phyloP scores from a whole-genome alignment of 306 rosid species.

The Citrullus mucosospermus region DNA sequence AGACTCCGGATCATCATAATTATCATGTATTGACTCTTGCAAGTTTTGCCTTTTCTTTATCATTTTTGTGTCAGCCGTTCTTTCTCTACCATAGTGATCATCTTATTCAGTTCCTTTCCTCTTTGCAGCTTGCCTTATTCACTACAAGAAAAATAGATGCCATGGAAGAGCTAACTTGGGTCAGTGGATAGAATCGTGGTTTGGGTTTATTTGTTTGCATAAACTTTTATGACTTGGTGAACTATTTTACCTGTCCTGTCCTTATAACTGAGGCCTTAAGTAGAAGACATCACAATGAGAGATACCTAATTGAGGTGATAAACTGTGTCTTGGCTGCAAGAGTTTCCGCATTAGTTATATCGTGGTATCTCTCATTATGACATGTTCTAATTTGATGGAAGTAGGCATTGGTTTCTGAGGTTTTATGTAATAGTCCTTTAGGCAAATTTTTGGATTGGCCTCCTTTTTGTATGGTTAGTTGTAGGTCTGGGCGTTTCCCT shows the following conservation, averaged over 20 bases:
- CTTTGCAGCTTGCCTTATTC: conserved; percentile 78
- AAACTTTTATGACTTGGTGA: background rate
- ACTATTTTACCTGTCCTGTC: background rate
- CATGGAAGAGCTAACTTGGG: conserved; percentile 92
- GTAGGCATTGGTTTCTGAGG: background rate
- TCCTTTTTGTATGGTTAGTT: background rate
- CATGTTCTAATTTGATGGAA: background rate
- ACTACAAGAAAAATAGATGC: conserved; percentile 66
- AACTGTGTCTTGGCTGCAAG: background rate
- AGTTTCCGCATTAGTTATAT: background rate
- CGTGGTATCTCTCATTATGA: background rate
- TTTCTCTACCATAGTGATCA: conserved; percentile 7
- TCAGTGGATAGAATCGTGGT: conserved; percentile 27
- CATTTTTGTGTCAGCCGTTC: background rate
- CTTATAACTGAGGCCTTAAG: background rate
- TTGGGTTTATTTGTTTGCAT: conserved; percentile 13
- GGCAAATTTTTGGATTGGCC: background rate
- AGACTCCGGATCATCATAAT: conserved; percentile 54
- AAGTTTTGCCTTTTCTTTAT: conserved; percentile 8
- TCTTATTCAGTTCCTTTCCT: conserved; percentile 11
- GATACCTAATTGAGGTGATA: too few species aligned
- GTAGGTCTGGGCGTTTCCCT: background rate
- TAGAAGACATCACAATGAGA: background rate
- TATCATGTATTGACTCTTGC: conserved; percentile 47
- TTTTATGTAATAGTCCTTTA: background rate